phyloP scores from a whole-genome alignment of 2,329 filamentous ascomycete species.

The Colletotrichum sp. region DNA sequence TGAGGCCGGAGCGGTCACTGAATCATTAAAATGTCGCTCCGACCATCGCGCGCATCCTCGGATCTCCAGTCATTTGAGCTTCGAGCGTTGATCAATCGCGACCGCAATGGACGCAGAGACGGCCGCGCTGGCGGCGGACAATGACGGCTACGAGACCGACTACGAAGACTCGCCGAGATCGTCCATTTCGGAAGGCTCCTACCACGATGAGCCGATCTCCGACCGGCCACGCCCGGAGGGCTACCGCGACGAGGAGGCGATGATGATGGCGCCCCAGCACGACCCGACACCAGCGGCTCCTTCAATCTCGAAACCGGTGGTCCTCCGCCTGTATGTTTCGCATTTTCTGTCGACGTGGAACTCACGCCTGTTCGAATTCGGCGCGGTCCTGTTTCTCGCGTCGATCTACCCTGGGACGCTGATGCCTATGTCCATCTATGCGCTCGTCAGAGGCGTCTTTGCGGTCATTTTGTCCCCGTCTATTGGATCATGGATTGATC shows the following conservation, averaged over 20 bases:
- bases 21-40: background rate
- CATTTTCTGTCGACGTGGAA: slow-evolving; percentile 70
- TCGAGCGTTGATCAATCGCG: background rate
- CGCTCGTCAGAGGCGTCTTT: slow-evolving; percentile 61
- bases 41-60: background rate
- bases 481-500: slow-evolving; percentile 66
- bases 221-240: background rate
- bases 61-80: background rate
- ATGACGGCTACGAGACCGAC: background rate
- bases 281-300: background rate
- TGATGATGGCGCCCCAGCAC: background rate
- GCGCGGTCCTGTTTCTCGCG: slow-evolving; percentile 63
- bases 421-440: slow-evolving; percentile 72
- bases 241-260: background rate
- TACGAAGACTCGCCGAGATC: background rate
- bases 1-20: background rate
- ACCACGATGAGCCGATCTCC: background rate
- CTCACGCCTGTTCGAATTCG: slow-evolving; percentile 68
- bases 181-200: background rate
- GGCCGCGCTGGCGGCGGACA: background rate
- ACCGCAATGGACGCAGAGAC: background rate
- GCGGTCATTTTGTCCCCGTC: slow-evolving; percentile 64
- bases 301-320: background rate
- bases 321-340: slow-evolving; percentile 55
- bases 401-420: slow-evolving; percentile 63